A percentile compares a stretch with the other conserved stretches of the same genome.
These are phyloP conservation scores for Penicillium salamii DNA, from an alignment of 495 filamentous ascomycete genomes.

Conservation along the genomic window DNA sequence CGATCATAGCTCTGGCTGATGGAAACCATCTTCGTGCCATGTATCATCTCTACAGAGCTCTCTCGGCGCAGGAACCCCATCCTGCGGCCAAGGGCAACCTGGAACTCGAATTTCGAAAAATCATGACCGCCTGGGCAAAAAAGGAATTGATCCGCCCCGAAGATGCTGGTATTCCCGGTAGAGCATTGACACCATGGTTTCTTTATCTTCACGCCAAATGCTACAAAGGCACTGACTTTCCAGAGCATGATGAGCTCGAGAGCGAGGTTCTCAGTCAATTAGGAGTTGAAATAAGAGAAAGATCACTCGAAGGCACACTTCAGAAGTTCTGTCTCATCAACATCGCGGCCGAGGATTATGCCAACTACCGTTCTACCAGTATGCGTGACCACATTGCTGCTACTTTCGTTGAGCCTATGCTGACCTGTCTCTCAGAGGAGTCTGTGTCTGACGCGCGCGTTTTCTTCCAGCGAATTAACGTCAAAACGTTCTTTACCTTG, in stretches of 20 bases:
- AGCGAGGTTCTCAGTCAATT: slow-evolving; percentile 78
- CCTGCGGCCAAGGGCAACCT: slow-evolving; percentile 71
- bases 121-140: slow-evolving; percentile 58
- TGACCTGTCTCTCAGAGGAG: slow-evolving; percentile 33
- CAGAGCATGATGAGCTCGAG: slow-evolving; percentile 79
- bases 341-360: slow-evolving; percentile 75
- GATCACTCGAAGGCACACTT: slow-evolving; percentile 60
- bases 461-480: slow-evolving; percentile 76
- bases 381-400: no score
- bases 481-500: slow-evolving; percentile 75
- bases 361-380: slow-evolving; percentile 60
- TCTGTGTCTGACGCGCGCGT: slow-evolving; percentile 55
- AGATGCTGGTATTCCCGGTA: slow-evolving; percentile 48
- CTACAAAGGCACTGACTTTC: slow-evolving; percentile 68
- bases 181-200: slow-evolving; percentile 72
- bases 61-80: slow-evolving; percentile 69
- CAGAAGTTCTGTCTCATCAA: slow-evolving; percentile 83
- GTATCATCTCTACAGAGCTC: slow-evolving; percentile 84
- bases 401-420: slow-evolving; percentile 14
- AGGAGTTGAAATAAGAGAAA: slow-evolving; percentile 67
- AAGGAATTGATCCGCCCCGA: slow-evolving; percentile 54
- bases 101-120: slow-evolving; percentile 74
- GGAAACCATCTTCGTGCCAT: slow-evolving; percentile 75
- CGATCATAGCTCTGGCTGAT: slow-evolving; percentile 75
- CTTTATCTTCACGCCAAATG: slow-evolving; percentile 83